These are phyloP conservation scores for Pseudogymnoascus sp. DNA, from an alignment of 2,329 filamentous ascomycete genomes.

Conservation along the genomic window DNA sequence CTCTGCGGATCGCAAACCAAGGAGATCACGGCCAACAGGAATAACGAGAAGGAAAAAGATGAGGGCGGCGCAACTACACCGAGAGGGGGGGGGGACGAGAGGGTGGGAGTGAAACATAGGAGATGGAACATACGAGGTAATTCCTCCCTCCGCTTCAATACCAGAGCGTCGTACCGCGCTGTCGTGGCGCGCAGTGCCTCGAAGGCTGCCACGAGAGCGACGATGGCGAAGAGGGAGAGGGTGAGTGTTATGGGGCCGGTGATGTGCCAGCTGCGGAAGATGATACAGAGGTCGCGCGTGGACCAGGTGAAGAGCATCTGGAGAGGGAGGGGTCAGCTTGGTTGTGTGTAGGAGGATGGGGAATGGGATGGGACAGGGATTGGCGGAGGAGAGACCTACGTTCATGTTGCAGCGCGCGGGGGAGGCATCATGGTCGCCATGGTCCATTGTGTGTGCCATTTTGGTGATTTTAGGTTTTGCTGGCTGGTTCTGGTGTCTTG, in stretches of 20 bases:
- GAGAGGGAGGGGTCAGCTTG: background rate
- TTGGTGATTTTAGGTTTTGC: background rate
- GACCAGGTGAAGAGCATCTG: slow-evolving; percentile 99
- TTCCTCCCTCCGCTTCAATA: slow-evolving; percentile 16
- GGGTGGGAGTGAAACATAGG: background rate
- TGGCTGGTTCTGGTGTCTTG: background rate
- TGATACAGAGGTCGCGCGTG: slow-evolving; percentile 86
- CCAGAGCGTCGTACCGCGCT: slow-evolving; percentile 61
- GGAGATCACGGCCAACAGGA: background rate
- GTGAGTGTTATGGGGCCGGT: slow-evolving; percentile 65
- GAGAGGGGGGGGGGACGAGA: background rate
- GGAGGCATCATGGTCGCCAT: slow-evolving; percentile 50
- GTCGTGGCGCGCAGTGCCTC: slow-evolving; percentile 75
- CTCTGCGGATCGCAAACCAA: slow-evolving; percentile 10
- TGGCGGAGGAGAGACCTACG: slow-evolving; percentile 40
- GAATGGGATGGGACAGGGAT: slow-evolving; percentile 8
- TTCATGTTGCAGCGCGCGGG: slow-evolving; percentile 79
- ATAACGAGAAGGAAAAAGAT: background rate
- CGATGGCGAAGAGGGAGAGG: slow-evolving; percentile 72
- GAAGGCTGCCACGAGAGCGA: slow-evolving; percentile 82
- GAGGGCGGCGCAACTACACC: background rate
- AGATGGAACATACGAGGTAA: slow-evolving; percentile 23
- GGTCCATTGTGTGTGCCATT: slow-evolving; percentile 36
- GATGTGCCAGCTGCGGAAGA: slow-evolving; percentile 88
- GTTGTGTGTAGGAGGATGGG: background rate